A percentile compares a stretch with the other conserved stretches of the same genome.
These are phyloP conservation scores for Dianthus caryophyllus DNA, from an alignment of 148 eudicot species.

Conservation along the genomic window DNA sequence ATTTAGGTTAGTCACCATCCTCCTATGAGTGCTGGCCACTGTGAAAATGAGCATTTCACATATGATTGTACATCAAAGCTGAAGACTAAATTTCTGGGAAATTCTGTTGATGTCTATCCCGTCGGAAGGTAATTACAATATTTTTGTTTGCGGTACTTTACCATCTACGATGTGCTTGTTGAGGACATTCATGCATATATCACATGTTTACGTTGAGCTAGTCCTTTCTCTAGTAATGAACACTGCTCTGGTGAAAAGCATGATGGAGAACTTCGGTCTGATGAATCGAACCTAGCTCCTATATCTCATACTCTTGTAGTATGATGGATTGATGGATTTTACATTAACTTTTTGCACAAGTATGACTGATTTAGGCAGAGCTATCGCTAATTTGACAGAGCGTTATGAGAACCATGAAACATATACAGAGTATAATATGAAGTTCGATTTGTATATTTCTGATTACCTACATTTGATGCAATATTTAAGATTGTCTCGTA, in stretches of 20 bases:
- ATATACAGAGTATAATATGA: too few species aligned
- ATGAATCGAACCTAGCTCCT: not conserved
- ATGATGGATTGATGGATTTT: not conserved
- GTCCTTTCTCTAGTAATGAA: not conserved
- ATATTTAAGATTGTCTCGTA: not conserved
- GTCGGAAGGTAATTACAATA: constrained; percentile 70
- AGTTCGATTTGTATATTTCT: too few species aligned
- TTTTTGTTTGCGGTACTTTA: not conserved
- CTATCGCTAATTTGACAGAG: too few species aligned
- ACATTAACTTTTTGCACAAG: not conserved
- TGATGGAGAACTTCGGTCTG: not conserved
- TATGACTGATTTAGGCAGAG: not conserved
- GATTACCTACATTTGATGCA: not conserved
- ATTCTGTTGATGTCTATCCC: constrained; percentile 89
- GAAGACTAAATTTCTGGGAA: constrained; percentile 88
- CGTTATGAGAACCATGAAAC: not conserved
- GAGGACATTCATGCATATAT: not conserved
- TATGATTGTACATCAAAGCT: constrained; percentile 96
- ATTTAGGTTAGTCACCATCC: constrained; percentile 97
- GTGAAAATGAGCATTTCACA: constrained; percentile 83
- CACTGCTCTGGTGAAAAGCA: not conserved
- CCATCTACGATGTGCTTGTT: not conserved
- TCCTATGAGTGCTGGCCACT: constrained; percentile 96
- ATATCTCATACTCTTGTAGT: not conserved
- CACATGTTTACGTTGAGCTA: not conserved